Evolutionary conservation across 2,329 filamentous ascomycete genomes (phyloP), one percentile per base, ranked within the genome.

Genomic region (Leptographium flavum): DNA sequence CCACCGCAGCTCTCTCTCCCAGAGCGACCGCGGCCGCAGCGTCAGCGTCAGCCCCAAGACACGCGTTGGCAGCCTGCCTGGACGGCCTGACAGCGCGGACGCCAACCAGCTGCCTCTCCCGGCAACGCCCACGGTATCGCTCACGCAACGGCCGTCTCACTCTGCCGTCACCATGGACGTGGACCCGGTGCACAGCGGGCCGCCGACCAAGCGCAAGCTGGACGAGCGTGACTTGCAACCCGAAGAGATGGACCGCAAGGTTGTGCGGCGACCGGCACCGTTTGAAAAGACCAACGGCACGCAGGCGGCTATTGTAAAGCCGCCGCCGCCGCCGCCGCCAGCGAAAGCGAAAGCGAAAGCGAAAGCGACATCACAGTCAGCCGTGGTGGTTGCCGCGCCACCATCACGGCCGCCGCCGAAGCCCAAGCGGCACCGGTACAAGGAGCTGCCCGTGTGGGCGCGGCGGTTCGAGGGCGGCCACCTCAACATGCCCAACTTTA

Each of bases 11-110:
- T 68, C 70, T 37, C 66, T 70, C 47, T 71, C 72, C 37, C 69
- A 70, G 41, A 70, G 70, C 51, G 81, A 86, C 45, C 74, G 81
- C 55, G 83, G 84, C 49, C 68, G 73, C 42, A 85, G 80, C 58
- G 60, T 82, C 44, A 88, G 83, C 56, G 76, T 90, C 42, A 90
- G 83, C 58, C 85, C 86, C 27, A 87, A 86, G 63, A 87, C 83
- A 31, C 70, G 74, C 50, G 65, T 80, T 15, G 64, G 70, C 33
- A 75, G 70, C 53, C 56, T 75, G 32, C 65, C 65, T 47, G 70
- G 61, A 13, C 8, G 33, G 9, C 17, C 7, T 6, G 23, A 7
- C 57, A 69, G 60, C 54, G 55, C 63, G n/a, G 19, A 22, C 25
- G 15, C 28, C 19, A 15, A 19, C 39, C 45, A 6, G 23, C 35